Base-by-base conservation (phyloP, 768 basidiomycete genomes). In the Botryobasidium botryosum region DNA sequence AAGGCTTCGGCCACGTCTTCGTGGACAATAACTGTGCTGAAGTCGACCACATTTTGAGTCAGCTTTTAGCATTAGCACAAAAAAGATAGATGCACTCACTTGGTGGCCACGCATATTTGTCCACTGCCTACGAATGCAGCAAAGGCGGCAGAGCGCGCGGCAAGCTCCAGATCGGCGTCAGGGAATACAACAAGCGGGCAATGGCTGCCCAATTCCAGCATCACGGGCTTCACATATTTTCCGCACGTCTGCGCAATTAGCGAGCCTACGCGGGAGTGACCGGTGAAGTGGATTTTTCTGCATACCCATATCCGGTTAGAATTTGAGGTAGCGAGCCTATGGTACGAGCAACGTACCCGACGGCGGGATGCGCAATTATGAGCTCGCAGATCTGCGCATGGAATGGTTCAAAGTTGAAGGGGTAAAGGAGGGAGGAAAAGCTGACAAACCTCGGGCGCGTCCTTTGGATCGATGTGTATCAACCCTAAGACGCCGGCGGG, bases 401-500 rank as follows among this genome's bases (percentile, higher is more conserved):
- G n/a, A n/a, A n/a, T n/a, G n/a, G n/a, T n/a, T n/a, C 7, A 23
- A 13, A 18, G 3, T 13, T n/a, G n/a, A n/a, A n/a, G n/a, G 26
- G 26, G 10, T 21, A 21, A 13, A 24, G 28, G 23, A 32, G 17
- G 21, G 27, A 23, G 35, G 17, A 4, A 20, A n/a, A n/a, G 6
- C 2, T 12, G 5, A 12, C 44, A 3, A 28, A 52, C 47, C 5
- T 38, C 26, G 0, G 58, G 49, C 0, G 59, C 57, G 12, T 57
- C 52, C 2, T 51, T 31, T 1, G 56, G 51, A 1, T 47, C 45
- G 46, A 59, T 50, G 25, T 62, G 59, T 2, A 63, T 31, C 42
- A 63, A 51, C 38, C 62, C 58, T 7, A 67, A 48, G 3, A 59
- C 62, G 5, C 60, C 62, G 3, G 50, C 50, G 4, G 65, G 65